Conservation (phyloP, 257 asterid genomes). For the Jasminum sambac region DNA sequence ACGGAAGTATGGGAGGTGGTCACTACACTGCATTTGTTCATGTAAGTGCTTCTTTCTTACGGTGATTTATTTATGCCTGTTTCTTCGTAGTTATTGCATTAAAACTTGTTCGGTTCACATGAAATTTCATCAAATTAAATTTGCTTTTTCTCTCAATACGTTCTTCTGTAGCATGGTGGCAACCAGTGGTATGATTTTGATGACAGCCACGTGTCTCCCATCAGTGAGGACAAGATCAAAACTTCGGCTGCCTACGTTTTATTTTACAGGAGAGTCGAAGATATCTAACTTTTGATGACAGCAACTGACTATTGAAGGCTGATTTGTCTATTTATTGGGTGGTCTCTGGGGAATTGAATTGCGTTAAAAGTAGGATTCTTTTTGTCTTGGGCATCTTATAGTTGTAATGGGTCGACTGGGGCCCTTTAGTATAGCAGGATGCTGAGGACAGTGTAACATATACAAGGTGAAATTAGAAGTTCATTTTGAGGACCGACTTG, state of each 20-base stretch:
- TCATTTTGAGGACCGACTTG: slow-evolving; percentile 27
- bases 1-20: slow-evolving; percentile 94
- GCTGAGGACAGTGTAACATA: slow-evolving; percentile 33
- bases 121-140: too few species aligned
- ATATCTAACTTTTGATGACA: slow-evolving; percentile 35
- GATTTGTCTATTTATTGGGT: slow-evolving; percentile 26
- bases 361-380: slow-evolving; percentile 39
- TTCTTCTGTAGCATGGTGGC: slow-evolving; percentile 68
- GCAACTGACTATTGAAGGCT: slow-evolving; percentile 33
- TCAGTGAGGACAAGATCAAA: slow-evolving; percentile 78
- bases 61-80: background rate
- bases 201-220: slow-evolving; percentile 74
- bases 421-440: slow-evolving; percentile 39
- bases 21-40: slow-evolving; percentile 86
- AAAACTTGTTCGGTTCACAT: too few species aligned
- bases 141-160: too few species aligned
- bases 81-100: too few species aligned
- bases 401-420: slow-evolving; percentile 28
- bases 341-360: slow-evolving; percentile 21
- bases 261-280: slow-evolving; percentile 77
- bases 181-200: slow-evolving; percentile 88
- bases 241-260: slow-evolving; percentile 87
- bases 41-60: slow-evolving; percentile 49
- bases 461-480: slow-evolving; percentile 34
- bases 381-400: slow-evolving; percentile 37